phyloP scores from a whole-genome alignment of 2,329 filamentous ascomycete species.

The Microdochium bolleyi region DNA sequence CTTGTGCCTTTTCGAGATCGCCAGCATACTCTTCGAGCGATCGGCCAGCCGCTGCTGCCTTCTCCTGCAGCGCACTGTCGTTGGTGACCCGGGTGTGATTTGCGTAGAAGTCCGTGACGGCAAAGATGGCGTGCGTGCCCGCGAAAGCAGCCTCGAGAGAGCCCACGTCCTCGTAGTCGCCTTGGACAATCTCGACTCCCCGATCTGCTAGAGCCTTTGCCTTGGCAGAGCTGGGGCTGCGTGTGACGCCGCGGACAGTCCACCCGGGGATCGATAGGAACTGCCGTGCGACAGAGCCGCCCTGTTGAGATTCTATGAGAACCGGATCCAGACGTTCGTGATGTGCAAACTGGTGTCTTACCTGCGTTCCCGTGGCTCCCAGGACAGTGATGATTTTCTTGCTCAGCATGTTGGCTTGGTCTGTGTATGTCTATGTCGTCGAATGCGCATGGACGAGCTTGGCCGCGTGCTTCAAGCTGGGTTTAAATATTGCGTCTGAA shows the following conservation, averaged over 20 bases:
- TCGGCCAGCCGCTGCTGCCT: slow-evolving; percentile 3
- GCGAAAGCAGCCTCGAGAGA: slow-evolving; percentile 24
- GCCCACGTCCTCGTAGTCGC: slow-evolving; percentile 19
- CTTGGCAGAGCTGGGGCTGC: background rate
- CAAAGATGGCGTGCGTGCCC: slow-evolving; percentile 28
- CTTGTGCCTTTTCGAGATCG: slow-evolving; percentile 8
- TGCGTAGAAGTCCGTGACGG: slow-evolving; percentile 20
- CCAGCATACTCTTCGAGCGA: slow-evolving; percentile 7
- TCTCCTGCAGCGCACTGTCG: slow-evolving; percentile 1
- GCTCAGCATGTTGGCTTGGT: no score
- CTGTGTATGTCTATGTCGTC: no score
- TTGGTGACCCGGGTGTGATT: slow-evolving; percentile 2
- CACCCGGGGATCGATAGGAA: background rate
- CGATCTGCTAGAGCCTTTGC: slow-evolving; percentile 9
- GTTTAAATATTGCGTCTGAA: no score
- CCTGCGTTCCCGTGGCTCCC: background rate
- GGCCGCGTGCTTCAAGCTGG: no score
- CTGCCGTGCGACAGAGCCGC: background rate
- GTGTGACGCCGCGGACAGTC: background rate
- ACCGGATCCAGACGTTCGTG: background rate
- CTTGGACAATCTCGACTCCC: slow-evolving; percentile 27
- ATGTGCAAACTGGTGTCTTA: background rate
- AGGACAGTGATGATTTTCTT: background rate
- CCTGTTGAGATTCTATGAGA: background rate
- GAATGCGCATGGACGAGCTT: no score